Evolutionary conservation across 2,329 filamentous ascomycete genomes (phyloP).

Genomic region (Fusarium beomiforme): DNA sequence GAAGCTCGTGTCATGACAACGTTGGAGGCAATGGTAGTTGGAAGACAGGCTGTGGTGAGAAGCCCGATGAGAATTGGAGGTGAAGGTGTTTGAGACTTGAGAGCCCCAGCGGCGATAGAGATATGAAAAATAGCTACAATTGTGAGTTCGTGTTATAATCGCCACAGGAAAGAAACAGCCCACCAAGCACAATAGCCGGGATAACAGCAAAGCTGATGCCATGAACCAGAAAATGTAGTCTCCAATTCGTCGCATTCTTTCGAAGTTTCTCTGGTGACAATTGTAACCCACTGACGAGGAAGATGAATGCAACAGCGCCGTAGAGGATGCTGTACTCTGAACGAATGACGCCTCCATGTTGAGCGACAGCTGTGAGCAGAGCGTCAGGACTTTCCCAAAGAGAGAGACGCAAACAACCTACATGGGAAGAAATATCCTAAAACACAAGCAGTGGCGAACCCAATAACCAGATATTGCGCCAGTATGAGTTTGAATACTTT

Average conservation of each 20-base stretch:
- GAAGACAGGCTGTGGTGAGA: conserved; percentile 73
- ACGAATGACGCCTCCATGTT: conserved; percentile 59
- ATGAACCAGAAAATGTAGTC: conserved; percentile 74
- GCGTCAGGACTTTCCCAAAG: conserved; percentile 1
- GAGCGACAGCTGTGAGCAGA: conserved; percentile 55
- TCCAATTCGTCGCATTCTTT: conserved; percentile 72
- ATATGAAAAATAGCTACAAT: conserved; percentile 56
- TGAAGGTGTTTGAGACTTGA: conserved; percentile 67
- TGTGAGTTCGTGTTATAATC: conserved; percentile 20
- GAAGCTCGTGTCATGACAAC: conserved; percentile 78
- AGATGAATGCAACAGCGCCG: conserved; percentile 74
- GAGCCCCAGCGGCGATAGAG: conserved; percentile 56
- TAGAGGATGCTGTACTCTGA: conserved; percentile 72
- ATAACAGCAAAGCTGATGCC: conserved; percentile 73
- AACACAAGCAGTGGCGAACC: conserved; percentile 64
- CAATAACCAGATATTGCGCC: conserved; percentile 73
- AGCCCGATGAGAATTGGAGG: conserved; percentile 73
- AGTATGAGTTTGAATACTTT: conserved; percentile 50
- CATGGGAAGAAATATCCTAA: conserved; percentile 56
- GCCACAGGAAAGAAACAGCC: conserved; percentile 15
- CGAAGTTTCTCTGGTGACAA: conserved; percentile 70
- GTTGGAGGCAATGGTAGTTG: conserved; percentile 78
- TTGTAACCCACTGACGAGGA: conserved; percentile 76
- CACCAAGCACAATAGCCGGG: conserved; percentile 69
- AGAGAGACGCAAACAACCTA: conserved; percentile 40